Evolutionary conservation across 768 basidiomycete genomes (phyloP).

Genomic region (Tylopilus sp.): DNA sequence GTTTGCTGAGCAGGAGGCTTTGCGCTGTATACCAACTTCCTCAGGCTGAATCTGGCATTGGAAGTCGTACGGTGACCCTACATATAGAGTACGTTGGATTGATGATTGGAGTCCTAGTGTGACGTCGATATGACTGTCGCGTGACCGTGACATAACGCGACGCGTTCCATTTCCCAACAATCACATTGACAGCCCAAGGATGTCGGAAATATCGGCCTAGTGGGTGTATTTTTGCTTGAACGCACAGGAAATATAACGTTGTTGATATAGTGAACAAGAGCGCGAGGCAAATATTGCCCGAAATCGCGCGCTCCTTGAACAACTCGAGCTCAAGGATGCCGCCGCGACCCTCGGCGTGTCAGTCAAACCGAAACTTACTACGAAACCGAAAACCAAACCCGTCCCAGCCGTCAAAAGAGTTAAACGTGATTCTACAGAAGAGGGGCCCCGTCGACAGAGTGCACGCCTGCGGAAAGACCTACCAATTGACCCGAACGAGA

Average conservation of each 20-base stretch:
- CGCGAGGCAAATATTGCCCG: slow-evolving; percentile 80
- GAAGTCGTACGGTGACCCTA: too few relatives aligned
- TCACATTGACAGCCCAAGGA: slow-evolving; percentile 15
- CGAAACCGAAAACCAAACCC: slow-evolving; percentile 53
- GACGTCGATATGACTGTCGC: background rate
- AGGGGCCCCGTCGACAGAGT: slow-evolving; percentile 62
- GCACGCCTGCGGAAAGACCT: slow-evolving; percentile 52
- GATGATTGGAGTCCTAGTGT: too few relatives aligned
- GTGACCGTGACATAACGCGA: slow-evolving; percentile 34
- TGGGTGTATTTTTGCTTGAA: slow-evolving; percentile 25
- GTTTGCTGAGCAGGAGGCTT: too few relatives aligned
- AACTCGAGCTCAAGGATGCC: slow-evolving; percentile 64
- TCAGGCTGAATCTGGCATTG: too few relatives aligned
- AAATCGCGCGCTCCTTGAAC: slow-evolving; percentile 69
- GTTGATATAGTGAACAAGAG: slow-evolving; percentile 52
- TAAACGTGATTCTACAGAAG: slow-evolving; percentile 45
- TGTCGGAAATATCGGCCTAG: slow-evolving; percentile 52
- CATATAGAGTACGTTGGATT: too few relatives aligned
- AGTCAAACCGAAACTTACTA: slow-evolving; percentile 35
- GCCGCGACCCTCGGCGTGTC: slow-evolving; percentile 45
- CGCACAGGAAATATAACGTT: background rate
- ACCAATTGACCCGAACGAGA: slow-evolving; percentile 56
- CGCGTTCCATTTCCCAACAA: slow-evolving; percentile 16
- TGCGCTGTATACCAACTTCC: too few relatives aligned
- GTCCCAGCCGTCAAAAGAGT: slow-evolving; percentile 52